Evolutionary conservation across 2,329 filamentous ascomycete genomes (phyloP).

Genomic region (Colletotrichum sidae): DNA sequence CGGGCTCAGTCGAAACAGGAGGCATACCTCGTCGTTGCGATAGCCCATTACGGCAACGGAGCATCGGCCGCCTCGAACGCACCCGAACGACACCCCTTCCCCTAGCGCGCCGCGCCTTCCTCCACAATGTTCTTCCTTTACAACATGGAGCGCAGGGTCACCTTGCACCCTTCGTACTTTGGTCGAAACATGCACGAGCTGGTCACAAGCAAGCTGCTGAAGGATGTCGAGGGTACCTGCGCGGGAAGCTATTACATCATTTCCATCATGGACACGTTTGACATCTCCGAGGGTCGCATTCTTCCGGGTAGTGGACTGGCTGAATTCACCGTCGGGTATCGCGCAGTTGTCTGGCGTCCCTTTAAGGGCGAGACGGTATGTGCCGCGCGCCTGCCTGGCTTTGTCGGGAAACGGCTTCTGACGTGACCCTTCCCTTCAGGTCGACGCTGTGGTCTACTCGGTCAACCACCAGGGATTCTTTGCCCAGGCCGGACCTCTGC

Average conservation of each 20-base stretch:
- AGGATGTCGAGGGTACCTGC: constrained; percentile 95
- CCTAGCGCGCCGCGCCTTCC: constrained; percentile 25
- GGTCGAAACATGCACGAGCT: constrained; percentile 93
- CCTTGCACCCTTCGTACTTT: constrained; percentile 97
- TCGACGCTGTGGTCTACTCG: constrained; percentile 92
- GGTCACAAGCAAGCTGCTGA: constrained; percentile 87
- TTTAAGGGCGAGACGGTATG: constrained; percentile 98
- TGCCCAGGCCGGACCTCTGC: constrained; percentile 81
- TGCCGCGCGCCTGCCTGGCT: constrained; percentile 40
- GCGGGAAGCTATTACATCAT: constrained; percentile 98
- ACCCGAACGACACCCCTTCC: background rate
- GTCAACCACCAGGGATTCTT: constrained; percentile 96
- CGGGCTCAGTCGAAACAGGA: too few relatives aligned
- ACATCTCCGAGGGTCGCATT: constrained; percentile 93
- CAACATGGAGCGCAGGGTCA: constrained; percentile 94
- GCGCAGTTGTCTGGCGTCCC: constrained; percentile 96
- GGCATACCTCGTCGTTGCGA: background rate
- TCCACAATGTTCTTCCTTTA: constrained; percentile 95
- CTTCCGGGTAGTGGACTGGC: constrained; percentile 91
- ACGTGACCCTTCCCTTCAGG: constrained; percentile 61
- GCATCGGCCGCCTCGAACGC: background rate
- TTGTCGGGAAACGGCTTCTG: constrained; percentile 35
- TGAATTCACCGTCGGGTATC: constrained; percentile 94
- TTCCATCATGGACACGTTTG: constrained; percentile 95
- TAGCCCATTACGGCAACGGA: background rate